Percentiles rank a stretch among this genome's conserved stretches.
phyloP scores from a whole-genome alignment of 164 flowering plant genomes.

The Nymphaea thermarum region DNA sequence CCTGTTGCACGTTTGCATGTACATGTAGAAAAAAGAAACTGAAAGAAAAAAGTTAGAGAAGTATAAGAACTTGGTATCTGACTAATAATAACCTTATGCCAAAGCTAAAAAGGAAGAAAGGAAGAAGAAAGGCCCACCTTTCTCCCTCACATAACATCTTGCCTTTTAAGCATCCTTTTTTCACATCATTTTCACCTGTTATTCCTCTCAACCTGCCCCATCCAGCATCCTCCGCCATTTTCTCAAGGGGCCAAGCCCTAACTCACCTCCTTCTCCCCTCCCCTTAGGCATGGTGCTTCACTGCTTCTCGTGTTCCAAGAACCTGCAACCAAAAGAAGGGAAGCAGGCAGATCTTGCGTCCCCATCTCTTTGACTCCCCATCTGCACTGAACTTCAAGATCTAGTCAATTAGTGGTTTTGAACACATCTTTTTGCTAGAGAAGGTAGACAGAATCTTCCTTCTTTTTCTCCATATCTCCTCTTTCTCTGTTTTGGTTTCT shows the following conservation, averaged over 20 bases:
- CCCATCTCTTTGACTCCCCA: neutral
- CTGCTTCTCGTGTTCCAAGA: slow-evolving; percentile 6
- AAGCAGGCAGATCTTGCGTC: slow-evolving; percentile 38
- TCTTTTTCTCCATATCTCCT: neutral
- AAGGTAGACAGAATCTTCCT: neutral
- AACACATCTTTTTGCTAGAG: neutral
- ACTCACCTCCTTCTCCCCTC: slow-evolving; percentile 10
- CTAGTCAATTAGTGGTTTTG: neutral
- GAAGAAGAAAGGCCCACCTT: slow-evolving; percentile 11
- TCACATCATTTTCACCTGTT: neutral
- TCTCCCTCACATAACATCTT: slow-evolving; percentile 14
- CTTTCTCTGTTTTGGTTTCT: neutral
- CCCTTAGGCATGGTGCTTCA: neutral
- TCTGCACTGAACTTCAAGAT: neutral
- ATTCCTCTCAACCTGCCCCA: neutral
- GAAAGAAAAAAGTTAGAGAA: neutral
- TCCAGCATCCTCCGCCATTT: slow-evolving; percentile 11
- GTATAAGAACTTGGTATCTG: neutral
- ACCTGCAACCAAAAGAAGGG: slow-evolving; percentile 67
- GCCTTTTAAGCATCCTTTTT: slow-evolving; percentile 34
- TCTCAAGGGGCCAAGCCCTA: slow-evolving; percentile 7
- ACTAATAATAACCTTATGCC: neutral
- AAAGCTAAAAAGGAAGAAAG: neutral
- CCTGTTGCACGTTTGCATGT: neutral
- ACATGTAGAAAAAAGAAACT: neutral